A percentile compares a stretch with the other conserved stretches of the same genome.
Conservation (phyloP, 805 yeast species). For the Dipodascopsis uninucleata region DNA sequence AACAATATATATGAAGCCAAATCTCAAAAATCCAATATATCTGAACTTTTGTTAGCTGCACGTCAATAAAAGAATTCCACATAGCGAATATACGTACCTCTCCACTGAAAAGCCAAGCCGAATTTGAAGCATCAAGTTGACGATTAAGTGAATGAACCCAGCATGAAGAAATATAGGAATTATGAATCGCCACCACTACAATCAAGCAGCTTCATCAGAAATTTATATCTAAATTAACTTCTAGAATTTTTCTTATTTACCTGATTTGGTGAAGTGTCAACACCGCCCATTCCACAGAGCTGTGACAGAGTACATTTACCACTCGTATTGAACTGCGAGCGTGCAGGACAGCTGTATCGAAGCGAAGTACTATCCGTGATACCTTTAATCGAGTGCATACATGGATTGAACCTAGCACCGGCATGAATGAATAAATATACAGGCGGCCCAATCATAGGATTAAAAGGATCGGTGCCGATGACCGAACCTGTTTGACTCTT, state of each 20-base stretch:
- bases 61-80: not conserved
- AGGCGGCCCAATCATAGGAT: slow-evolving; percentile 78
- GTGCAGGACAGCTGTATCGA: too few relatives aligned
- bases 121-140: slow-evolving; percentile 59
- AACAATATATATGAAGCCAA: slow-evolving; percentile 52
- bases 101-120: slow-evolving; percentile 61
- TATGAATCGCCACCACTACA: slow-evolving; percentile 57
- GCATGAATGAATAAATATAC: slow-evolving; percentile 59
- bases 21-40: slow-evolving; percentile 53
- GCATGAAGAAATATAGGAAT: slow-evolving; percentile 74
- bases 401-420: slow-evolving; percentile 70
- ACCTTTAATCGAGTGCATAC: slow-evolving; percentile 54
- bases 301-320: slow-evolving; percentile 54
- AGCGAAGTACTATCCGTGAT: too few relatives aligned
- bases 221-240: not conserved
- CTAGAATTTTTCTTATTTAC: slow-evolving; percentile 5
- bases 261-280: slow-evolving; percentile 50
- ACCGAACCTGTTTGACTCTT: slow-evolving; percentile 58
- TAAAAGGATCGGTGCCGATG: slow-evolving; percentile 67
- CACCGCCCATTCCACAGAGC: slow-evolving; percentile 58
- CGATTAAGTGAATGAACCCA: slow-evolving; percentile 63
- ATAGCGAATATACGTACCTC: too few relatives aligned
- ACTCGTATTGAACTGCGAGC: too few relatives aligned
- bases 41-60: slow-evolving; percentile 2
- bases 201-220: not conserved